These are phyloP conservation scores for Sporodiniella umbellata DNA, from an alignment of 371 early-diverging fungal species.

Conservation along the genomic window DNA sequence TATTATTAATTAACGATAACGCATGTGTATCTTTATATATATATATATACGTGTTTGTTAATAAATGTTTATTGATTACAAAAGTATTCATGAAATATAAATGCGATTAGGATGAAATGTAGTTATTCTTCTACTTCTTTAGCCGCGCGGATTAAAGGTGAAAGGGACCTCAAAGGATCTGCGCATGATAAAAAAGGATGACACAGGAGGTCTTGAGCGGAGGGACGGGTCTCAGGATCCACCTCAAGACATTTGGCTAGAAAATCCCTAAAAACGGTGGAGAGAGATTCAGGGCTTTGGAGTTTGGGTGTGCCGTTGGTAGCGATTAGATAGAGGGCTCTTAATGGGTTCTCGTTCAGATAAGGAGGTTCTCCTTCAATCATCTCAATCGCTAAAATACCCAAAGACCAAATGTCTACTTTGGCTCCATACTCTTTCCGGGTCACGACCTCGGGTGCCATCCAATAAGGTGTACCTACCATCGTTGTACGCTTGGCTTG, in stretches of 20 bases:
- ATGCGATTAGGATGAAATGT: not conserved
- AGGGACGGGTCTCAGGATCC: slow-evolving; percentile 41
- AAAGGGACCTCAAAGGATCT: slow-evolving; percentile 19
- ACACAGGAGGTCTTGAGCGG: slow-evolving; percentile 19
- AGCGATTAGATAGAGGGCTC: slow-evolving; percentile 80
- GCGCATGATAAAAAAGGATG: slow-evolving; percentile 21
- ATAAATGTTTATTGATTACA: too few relatives aligned
- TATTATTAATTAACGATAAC: too few relatives aligned
- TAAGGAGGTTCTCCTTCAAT: slow-evolving; percentile 82
- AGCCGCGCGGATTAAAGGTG: slow-evolving; percentile 23
- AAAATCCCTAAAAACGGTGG: slow-evolving; percentile 64
- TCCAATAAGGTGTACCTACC: slow-evolving; percentile 83
- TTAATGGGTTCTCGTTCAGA: slow-evolving; percentile 70
- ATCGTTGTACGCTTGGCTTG: slow-evolving; percentile 69
- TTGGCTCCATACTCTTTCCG: slow-evolving; percentile 79
- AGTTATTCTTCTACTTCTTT: slow-evolving; percentile 37
- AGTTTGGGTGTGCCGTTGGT: slow-evolving; percentile 80
- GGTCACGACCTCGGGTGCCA: slow-evolving; percentile 85
- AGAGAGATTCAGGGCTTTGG: slow-evolving; percentile 67
- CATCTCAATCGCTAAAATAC: slow-evolving; percentile 83
- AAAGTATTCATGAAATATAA: not conserved
- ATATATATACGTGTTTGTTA: too few relatives aligned
- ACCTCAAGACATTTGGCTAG: slow-evolving; percentile 64
- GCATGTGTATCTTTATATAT: too few relatives aligned
- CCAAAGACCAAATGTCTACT: slow-evolving; percentile 90